Percentiles rank a stretch among this genome's conserved stretches.
These are phyloP conservation scores for Erodium texanum DNA, from an alignment of 441 rosid species.

Conservation along the genomic window DNA sequence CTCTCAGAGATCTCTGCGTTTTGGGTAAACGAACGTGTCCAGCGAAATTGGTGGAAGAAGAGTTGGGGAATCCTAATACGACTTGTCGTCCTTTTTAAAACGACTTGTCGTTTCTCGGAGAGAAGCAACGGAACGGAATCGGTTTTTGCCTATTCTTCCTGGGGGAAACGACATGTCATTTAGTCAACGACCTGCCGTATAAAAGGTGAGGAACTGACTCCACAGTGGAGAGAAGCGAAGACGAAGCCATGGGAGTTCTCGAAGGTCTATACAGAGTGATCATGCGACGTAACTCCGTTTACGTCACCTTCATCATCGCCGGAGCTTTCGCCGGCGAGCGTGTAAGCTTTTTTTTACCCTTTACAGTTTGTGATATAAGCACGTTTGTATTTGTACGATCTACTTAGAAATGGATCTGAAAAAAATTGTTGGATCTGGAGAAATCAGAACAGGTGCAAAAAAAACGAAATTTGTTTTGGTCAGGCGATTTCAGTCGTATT, in stretches of 20 bases:
- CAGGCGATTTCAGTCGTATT: background rate
- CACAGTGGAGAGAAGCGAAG: background rate
- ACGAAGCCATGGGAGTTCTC: conserved; percentile 57
- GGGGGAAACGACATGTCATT: background rate
- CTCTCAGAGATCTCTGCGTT: background rate
- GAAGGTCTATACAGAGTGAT: conserved; percentile 68
- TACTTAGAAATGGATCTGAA: background rate
- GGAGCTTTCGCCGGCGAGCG: conserved; percentile 96
- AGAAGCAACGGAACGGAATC: background rate
- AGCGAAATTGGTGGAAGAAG: too few relatives aligned
- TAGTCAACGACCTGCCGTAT: background rate
- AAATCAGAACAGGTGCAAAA: background rate
- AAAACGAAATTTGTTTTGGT: background rate
- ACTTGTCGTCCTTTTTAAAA: background rate
- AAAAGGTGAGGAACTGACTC: background rate
- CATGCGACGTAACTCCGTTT: conserved; percentile 95
- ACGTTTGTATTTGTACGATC: background rate
- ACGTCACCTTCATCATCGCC: conserved; percentile 86
- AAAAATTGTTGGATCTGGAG: background rate
- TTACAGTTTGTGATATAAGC: too few relatives aligned
- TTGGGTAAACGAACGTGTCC: background rate
- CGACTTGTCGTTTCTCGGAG: background rate
- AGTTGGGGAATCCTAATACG: background rate
- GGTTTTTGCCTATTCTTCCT: background rate
- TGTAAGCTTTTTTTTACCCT: conserved; percentile 29